Evolutionary conservation across 495 filamentous ascomycete genomes (phyloP).

Genomic region (Penicillium bialowiezense): DNA sequence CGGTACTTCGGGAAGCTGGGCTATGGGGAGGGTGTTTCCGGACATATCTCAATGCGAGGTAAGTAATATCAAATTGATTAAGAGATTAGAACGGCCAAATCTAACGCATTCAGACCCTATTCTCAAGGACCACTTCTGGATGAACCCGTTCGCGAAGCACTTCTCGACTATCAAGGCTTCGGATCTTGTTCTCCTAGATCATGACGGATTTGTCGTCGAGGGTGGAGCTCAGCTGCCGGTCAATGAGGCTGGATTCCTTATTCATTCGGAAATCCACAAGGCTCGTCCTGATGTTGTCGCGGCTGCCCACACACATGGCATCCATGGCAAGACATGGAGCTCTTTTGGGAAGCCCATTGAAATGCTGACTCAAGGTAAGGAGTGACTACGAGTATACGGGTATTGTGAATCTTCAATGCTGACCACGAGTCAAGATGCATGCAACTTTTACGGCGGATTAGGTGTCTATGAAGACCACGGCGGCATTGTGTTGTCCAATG

Average conservation of each 20-base stretch:
- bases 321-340: conserved; percentile 47
- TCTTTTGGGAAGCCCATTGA: conserved; percentile 46
- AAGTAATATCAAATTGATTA: too few species aligned
- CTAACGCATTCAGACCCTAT: conserved; percentile 38
- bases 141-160: conserved; percentile 61
- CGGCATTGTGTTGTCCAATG: conserved; percentile 57
- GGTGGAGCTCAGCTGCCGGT: conserved; percentile 49
- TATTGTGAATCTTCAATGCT: neutral
- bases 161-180: conserved; percentile 51
- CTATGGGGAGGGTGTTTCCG: conserved; percentile 68
- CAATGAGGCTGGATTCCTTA: conserved; percentile 70
- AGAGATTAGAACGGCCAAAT: too few species aligned
- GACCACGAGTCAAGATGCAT: conserved; percentile 56
- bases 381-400: too few species aligned
- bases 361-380: conserved; percentile 48
- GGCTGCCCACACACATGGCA: conserved; percentile 48
- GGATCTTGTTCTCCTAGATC: conserved; percentile 51
- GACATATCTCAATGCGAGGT: conserved; percentile 57
- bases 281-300: conserved; percentile 50
- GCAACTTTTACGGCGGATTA: conserved; percentile 54
- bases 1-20: conserved; percentile 67
- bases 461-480: conserved; percentile 53
- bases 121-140: conserved; percentile 61
- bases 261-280: conserved; percentile 55
- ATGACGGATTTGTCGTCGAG: conserved; percentile 45